A percentile compares a stretch with the other conserved stretches of the same genome.
Conservation (phyloP, 495 filamentous ascomycete genomes). For the Penicillium roqueforti region DNA sequence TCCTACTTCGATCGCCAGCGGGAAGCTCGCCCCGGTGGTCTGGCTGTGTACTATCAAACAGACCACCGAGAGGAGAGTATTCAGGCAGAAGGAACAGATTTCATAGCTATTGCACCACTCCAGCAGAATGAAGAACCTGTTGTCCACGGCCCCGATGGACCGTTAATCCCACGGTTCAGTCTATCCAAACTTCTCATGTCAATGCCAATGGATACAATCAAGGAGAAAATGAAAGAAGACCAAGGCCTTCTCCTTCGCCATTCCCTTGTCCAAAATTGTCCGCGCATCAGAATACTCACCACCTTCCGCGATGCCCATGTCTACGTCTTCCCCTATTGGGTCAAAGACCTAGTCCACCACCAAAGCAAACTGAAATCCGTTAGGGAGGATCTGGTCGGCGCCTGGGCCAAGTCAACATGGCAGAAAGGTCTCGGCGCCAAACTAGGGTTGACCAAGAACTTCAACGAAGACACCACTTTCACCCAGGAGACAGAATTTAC, state of each 20-base stretch:
- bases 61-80: conserved; percentile 61
- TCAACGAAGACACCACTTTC: conserved; percentile 32
- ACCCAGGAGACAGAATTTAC: conserved; percentile 16
- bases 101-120: conserved; percentile 68
- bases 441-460: conserved; percentile 63
- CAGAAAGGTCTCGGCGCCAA: conserved; percentile 75
- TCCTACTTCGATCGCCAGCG: conserved; percentile 47
- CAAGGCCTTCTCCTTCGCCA: conserved; percentile 69
- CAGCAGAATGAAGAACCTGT: conserved; percentile 41
- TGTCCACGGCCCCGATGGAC: conserved; percentile 41
- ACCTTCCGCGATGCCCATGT: conserved; percentile 85
- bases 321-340: conserved; percentile 90
- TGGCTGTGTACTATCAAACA: conserved; percentile 86
- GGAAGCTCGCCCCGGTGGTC: conserved; percentile 63
- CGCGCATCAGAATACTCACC: conserved; percentile 66
- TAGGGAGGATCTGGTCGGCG: conserved; percentile 86
- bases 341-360: conserved; percentile 66
- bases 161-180: conserved; percentile 56
- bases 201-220: conserved; percentile 77
- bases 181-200: conserved; percentile 67
- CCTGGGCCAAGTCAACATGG: conserved; percentile 92
- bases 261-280: conserved; percentile 63
- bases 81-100: conserved; percentile 88
- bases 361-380: conserved; percentile 80
- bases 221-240: conserved; percentile 70